A percentile compares a stretch with the other conserved stretches of the same genome.
phyloP scores from a whole-genome alignment of 139 green algal genomes.

The Chlamydomonas applanata region DNA sequence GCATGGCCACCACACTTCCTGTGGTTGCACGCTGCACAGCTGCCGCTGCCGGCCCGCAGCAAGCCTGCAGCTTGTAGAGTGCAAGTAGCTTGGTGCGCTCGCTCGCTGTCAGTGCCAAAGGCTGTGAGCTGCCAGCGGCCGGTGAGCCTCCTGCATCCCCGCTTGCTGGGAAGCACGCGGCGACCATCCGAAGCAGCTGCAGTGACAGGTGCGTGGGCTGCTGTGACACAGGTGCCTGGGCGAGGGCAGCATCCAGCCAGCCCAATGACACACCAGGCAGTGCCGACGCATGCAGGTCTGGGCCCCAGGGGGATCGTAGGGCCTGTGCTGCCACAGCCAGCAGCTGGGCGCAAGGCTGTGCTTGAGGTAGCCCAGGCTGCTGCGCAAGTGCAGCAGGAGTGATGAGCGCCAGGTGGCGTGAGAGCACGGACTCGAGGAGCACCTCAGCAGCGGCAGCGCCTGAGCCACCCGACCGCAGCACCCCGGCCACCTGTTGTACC shows the following conservation, averaged over 20 bases:
- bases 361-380: too few species aligned
- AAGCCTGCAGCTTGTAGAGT: too few species aligned
- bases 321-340: too few species aligned
- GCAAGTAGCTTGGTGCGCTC: too few species aligned
- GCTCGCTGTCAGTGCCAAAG: too few species aligned
- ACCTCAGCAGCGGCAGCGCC: background rate
- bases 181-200: constrained; percentile 12
- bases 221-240: background rate
- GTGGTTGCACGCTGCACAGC: background rate
- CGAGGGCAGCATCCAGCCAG: background rate
- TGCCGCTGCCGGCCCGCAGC: background rate
- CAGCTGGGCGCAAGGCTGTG: too few species aligned
- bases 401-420: too few species aligned
- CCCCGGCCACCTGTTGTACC: background rate
- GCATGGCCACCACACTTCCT: background rate
- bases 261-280: background rate
- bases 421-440: background rate
- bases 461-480: background rate
- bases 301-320: too few species aligned
- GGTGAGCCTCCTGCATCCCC: background rate
- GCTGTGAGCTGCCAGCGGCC: background rate
- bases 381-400: too few species aligned
- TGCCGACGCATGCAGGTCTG: background rate
- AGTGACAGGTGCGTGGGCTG: background rate
- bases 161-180: constrained; percentile 10